Evolutionary conservation across 2,329 filamentous ascomycete species (phyloP).

Genomic region (Lecanicillium sp.): DNA sequence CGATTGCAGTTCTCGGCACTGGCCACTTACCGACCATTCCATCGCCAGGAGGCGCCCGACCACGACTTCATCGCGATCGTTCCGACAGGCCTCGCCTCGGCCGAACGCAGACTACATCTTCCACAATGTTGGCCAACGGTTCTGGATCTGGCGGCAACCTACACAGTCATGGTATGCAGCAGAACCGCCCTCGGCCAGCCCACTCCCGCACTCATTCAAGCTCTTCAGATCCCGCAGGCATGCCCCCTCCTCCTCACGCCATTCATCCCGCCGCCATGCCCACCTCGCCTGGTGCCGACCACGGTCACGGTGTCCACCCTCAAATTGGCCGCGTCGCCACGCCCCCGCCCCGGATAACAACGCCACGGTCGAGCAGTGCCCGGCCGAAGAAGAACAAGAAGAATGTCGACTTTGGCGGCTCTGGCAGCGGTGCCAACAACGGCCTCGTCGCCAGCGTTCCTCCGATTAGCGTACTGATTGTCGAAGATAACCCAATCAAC

Average conservation of each 20-base stretch:
- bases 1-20: conserved; percentile 74
- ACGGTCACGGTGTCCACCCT: conserved; percentile 25
- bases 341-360: conserved; percentile 37
- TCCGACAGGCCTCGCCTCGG: conserved; percentile 52
- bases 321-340: conserved; percentile 41
- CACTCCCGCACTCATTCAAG: conserved; percentile 52
- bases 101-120: conserved; percentile 74
- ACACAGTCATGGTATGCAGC: conserved; percentile 27
- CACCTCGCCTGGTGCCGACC: conserved; percentile 45
- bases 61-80: conserved; percentile 48
- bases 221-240: conserved; percentile 44
- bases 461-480: conserved; percentile 93
- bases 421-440: conserved; percentile 35
- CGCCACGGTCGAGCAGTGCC: conserved; percentile 38
- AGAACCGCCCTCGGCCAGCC: conserved; percentile 29
- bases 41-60: conserved; percentile 64
- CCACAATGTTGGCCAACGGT: conserved; percentile 54
- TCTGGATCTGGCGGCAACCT: conserved; percentile 28
- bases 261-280: conserved; percentile 38
- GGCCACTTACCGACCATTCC: conserved; percentile 75
- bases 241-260: conserved; percentile 41
- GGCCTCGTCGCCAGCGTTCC: conserved; percentile 78
- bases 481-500: conserved; percentile 98
- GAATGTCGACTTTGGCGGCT: conserved; percentile 24
- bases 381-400: conserved; percentile 49